Evolutionary conservation across 2,329 filamentous ascomycete genomes (phyloP).

Genomic region (Ramularia collo-cygni): DNA sequence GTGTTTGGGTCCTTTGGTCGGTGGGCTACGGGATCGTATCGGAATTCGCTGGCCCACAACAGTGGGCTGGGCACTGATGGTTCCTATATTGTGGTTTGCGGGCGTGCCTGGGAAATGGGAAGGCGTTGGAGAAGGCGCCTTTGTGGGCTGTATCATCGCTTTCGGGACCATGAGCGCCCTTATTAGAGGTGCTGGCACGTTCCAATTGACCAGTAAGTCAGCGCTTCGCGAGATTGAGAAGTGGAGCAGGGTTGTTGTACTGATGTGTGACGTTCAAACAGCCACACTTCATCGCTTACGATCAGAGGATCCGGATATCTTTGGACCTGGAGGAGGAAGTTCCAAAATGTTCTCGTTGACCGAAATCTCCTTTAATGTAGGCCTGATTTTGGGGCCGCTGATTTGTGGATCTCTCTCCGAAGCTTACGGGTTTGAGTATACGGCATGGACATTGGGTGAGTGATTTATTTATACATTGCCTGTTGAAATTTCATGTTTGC

Average conservation of each 20-base stretch:
- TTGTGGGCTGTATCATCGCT: slow-evolving; percentile 12
- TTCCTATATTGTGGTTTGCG: slow-evolving; percentile 14
- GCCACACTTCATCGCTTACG: slow-evolving; percentile 10
- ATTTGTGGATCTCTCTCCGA: slow-evolving; percentile 13
- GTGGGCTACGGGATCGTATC: slow-evolving; percentile 13
- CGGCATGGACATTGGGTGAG: slow-evolving; percentile 11
- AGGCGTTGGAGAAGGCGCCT: slow-evolving; percentile 10
- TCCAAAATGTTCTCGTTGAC: slow-evolving; percentile 15
- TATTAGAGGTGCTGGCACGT: slow-evolving; percentile 14
- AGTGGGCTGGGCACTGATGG: slow-evolving; percentile 12
- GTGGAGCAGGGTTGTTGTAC: neutral
- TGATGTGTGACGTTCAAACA: no score
- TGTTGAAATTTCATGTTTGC: no score
- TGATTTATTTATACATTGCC: neutral
- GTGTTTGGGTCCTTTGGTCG: slow-evolving; percentile 12
- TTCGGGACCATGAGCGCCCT: slow-evolving; percentile 10
- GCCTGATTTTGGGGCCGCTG: slow-evolving; percentile 15
- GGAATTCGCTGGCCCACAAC: slow-evolving; percentile 14
- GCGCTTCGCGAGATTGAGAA: neutral
- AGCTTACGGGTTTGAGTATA: slow-evolving; percentile 12
- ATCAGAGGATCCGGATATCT: slow-evolving; percentile 11
- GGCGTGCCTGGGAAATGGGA: slow-evolving; percentile 13
- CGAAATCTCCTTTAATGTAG: slow-evolving; percentile 13
- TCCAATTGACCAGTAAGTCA: slow-evolving; percentile 13
- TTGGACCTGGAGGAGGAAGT: slow-evolving; percentile 14